phyloP scores from a whole-genome alignment of 2,329 filamentous ascomycete genomes.

The Botrytis galanthina region DNA sequence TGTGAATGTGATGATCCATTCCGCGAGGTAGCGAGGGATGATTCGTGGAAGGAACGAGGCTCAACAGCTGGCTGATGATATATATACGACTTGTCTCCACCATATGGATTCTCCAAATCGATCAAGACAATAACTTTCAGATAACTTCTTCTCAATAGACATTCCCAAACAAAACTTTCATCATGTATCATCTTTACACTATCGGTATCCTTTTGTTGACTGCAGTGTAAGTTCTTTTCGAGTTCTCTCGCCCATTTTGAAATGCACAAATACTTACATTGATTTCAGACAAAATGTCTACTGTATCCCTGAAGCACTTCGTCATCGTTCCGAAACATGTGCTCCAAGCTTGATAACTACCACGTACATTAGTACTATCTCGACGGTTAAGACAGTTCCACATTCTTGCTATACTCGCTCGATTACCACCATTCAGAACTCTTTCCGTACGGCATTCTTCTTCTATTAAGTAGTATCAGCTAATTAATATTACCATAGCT shows the following conservation, averaged over 20 bases:
- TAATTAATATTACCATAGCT: constrained; percentile 13
- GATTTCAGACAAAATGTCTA: not conserved
- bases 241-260: not conserved
- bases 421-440: constrained; percentile 22
- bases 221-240: constrained; percentile 4
- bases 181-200: constrained; percentile 10
- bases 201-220: not conserved
- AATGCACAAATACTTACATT: not conserved
- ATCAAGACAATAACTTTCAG: not conserved
- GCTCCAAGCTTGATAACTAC: constrained; percentile 22
- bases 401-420: constrained; percentile 37
- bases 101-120: not conserved
- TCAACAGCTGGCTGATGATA: not conserved
- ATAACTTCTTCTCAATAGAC: not conserved
- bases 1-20: constrained; percentile 15
- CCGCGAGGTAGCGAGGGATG: constrained; percentile 2
- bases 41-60: constrained; percentile 4
- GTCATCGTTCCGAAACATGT: constrained; percentile 16
- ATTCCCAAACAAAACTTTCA: not conserved
- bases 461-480: not conserved
- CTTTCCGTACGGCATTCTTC: not conserved
- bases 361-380: constrained; percentile 26
- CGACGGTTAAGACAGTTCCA: constrained; percentile 21
- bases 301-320: constrained; percentile 10
- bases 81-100: not conserved